Evolutionary conservation across 352 stramenopile species (phyloP), one percentile per base, ranked within the genome.

Genomic region (Pythium plurisporium): DNA sequence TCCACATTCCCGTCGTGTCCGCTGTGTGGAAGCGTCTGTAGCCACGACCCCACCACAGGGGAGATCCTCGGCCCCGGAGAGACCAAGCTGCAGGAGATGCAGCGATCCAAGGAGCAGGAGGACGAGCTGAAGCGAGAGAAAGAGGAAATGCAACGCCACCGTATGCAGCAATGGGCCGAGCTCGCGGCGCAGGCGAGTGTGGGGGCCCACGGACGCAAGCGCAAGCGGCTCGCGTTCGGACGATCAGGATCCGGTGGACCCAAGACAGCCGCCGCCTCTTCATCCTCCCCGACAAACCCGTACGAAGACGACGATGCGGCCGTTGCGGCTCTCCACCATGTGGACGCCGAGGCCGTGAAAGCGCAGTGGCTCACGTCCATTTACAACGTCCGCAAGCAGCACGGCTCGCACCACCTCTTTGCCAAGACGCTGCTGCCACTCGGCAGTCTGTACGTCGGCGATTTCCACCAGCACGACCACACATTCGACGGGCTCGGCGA

Each of bases 401-500:
- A 40, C 25, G 30, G 45, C 36, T 29, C 47, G 7, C 36, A 42
- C 8, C 36, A n/a, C 1, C 38, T 86, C 8, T 90, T 89, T 50
- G 80, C 75, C 5, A 93, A 93, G 60, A 62, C 79, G 10, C 49
- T 89, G 27, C 58, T 87, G 26, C 76, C 75, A 2, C 73, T 83
- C 41, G 76, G 82, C 25, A 88, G 79, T 53, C 46, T 93, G 10
- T 93, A 90, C 46, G 65, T 95, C 10, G 87, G 89, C 3, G 76
- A 91, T 33, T 95, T 92, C 50, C 38, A 59, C 4, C 33, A 56
- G 14, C 60, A 59, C 14, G 53, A 76, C 14, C 74, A 75, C 4
- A 62, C 30, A 23, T 85, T 89, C 40, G 69, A 97, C 33, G 91
- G 91, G 2, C 59, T 95, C 17, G 92, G 92, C 3, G 77, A 95